Conservation (phyloP, 257 asterid genomes). For the Leptodermis oblonga region DNA sequence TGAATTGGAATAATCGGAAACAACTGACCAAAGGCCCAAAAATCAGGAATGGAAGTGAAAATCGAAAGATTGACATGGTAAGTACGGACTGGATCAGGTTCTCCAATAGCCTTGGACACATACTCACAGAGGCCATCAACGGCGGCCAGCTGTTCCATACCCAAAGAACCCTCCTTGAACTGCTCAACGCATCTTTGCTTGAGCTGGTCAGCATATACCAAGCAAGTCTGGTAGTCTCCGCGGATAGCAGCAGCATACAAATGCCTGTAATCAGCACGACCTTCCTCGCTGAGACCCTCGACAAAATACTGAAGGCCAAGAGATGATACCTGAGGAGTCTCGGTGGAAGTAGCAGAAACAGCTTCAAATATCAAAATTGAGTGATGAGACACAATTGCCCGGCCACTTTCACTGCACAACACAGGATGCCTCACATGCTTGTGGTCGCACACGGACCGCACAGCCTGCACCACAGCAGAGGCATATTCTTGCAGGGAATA, state of each 20-base stretch:
- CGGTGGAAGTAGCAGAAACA: constrained; percentile 48
- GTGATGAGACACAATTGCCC: constrained; percentile 96
- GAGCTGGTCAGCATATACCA: constrained; percentile 68
- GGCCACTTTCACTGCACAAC: constrained; percentile 94
- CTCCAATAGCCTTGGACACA: constrained; percentile 62
- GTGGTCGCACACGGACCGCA: constrained; percentile 53
- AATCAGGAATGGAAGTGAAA: constrained; percentile 94
- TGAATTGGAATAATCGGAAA: constrained; percentile 91
- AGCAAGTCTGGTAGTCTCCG: constrained; percentile 60
- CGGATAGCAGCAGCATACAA: constrained; percentile 60
- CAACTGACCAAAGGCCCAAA: constrained; percentile 87
- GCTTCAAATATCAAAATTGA: constrained; percentile 79
- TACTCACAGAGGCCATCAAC: constrained; percentile 78
- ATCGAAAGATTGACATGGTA: constrained; percentile 77
- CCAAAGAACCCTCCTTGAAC: constrained; percentile 78
- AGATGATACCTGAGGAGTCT: constrained; percentile 41
- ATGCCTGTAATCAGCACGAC: constrained; percentile 52
- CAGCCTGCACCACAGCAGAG: constrained; percentile 70
- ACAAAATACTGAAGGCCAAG: constrained; percentile 43
- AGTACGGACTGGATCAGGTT: constrained; percentile 53
- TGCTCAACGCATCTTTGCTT: constrained; percentile 81
- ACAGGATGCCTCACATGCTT: constrained; percentile 74
- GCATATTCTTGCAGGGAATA: constrained; percentile 79
- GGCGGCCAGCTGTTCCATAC: constrained; percentile 74
- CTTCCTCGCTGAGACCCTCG: constrained; percentile 55